These are phyloP conservation scores for Borovskyia barvae DNA, from an alignment of 208 protist species.

Conservation along the genomic window DNA sequence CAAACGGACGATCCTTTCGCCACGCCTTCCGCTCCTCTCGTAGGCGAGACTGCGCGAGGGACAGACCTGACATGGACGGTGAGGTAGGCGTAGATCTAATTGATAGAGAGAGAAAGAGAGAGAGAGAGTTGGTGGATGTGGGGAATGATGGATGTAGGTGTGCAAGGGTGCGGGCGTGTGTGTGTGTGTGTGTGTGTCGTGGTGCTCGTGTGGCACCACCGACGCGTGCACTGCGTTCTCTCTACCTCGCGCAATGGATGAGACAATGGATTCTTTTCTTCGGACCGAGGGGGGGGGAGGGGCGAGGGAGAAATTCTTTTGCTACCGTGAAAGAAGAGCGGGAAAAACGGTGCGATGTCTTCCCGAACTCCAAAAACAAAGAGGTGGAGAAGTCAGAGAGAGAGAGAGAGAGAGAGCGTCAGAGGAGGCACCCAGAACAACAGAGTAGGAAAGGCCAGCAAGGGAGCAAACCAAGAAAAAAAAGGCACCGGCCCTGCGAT, in stretches of 20 bases:
- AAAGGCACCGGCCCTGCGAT: neutral
- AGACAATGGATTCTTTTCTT: neutral
- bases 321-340: too few species aligned
- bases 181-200: neutral
- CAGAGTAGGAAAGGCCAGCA: neutral
- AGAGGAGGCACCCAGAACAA: neutral
- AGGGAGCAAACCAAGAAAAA: neutral
- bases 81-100: neutral
- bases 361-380: too few species aligned
- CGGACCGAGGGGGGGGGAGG: too few species aligned
- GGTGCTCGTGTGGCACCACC: neutral
- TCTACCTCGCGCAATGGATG: neutral
- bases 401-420: neutral
- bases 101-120: neutral
- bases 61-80: conserved; percentile 58
- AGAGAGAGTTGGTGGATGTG: neutral
- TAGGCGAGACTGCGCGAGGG: conserved; percentile 76
- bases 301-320: too few species aligned
- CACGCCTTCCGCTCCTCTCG: conserved; percentile 87
- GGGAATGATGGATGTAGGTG: neutral
- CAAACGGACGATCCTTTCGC: conserved; percentile 84
- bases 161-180: neutral
- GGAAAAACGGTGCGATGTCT: too few species aligned
- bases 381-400: too few species aligned
- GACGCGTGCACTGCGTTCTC: neutral